Evolutionary conservation across 2,329 filamentous ascomycete species (phyloP), one percentile per base, ranked within the genome.

Genomic region (Helicocarpus griseus): DNA sequence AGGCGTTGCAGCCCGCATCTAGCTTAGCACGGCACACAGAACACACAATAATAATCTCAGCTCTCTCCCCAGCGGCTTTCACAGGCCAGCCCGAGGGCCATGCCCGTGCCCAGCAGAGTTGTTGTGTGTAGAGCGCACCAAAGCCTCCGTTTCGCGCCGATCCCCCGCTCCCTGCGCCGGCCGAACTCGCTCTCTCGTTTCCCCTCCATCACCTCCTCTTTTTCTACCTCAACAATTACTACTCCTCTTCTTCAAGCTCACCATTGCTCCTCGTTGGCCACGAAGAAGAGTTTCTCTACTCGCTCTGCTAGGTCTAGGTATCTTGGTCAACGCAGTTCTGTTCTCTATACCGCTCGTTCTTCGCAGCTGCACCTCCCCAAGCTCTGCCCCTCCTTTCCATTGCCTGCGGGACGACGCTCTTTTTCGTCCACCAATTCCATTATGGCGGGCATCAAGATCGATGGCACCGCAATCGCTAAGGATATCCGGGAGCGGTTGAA

Each of bases 401-500:
- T 55, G 48, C 54, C 50, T 54, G 50, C 56, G 54, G 51, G 54
- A 51, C 58, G 51, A 52, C 65, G 65, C 50, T 59, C 50, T 36
- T 79, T 82, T 64, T 76, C 75, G 56, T 73, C 66, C 60, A 81
- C 78, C 57, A 61, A 74, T 61, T 65, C 73, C 71, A 76, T 73
- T 65, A 97, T 96, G 90, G 81, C 82, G 61, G 91, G 89, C 60
- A 81, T 79, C 63, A 95, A 89, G 77, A 93, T 98, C 64, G 93
- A 98, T 75, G 93, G 93, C 76, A 95, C 85, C 52, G 89, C 88
- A 68, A 89, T 97, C 74, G 93, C 93, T 61, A 94, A 91, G 76
- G 80, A 77, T 67, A 95, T 97, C 67, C 85, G 93, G 56, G 87
- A 90, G 74, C 79, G 79, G 56, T 79, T 98, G 63, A 85, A 85